Evolutionary conservation across 2,329 filamentous ascomycete species (phyloP).

Genomic region (Stachybotrys elegans): DNA sequence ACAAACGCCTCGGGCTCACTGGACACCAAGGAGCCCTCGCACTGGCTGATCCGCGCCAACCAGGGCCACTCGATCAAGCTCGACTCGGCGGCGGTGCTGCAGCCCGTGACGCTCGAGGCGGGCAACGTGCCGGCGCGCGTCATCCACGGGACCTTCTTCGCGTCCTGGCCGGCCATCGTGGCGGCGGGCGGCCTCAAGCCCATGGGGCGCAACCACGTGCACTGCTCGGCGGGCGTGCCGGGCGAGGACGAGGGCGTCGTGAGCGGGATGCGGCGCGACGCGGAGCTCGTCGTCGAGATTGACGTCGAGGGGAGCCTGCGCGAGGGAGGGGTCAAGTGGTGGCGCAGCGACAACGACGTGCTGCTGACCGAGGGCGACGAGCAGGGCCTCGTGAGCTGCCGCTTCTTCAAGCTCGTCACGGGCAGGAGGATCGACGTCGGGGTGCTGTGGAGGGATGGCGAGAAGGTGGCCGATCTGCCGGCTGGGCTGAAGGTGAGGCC

Average conservation of each 20-base stretch:
- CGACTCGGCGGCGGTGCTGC: slow-evolving; percentile 66
- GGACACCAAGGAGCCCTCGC: slow-evolving; percentile 43
- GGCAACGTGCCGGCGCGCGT: slow-evolving; percentile 60
- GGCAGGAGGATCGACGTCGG: slow-evolving; percentile 55
- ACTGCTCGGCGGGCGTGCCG: slow-evolving; percentile 76
- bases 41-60: slow-evolving; percentile 89
- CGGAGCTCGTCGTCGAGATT: slow-evolving; percentile 73
- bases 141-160: slow-evolving; percentile 86
- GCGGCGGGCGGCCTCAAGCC: slow-evolving; percentile 69
- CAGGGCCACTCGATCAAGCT: slow-evolving; percentile 85
- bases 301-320: slow-evolving; percentile 63
- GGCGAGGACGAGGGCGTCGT: slow-evolving; percentile 52
- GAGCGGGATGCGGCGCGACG: slow-evolving; percentile 74
- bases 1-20: slow-evolving; percentile 16
- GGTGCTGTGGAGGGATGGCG: slow-evolving; percentile 66
- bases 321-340: slow-evolving; percentile 63
- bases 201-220: slow-evolving; percentile 85
- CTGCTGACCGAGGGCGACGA: slow-evolving; percentile 58
- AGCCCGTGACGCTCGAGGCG: slow-evolving; percentile 55
- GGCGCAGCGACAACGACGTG: slow-evolving; percentile 73
- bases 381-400: slow-evolving; percentile 57
- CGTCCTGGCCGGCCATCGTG: slow-evolving; percentile 71
- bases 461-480: slow-evolving; percentile 63
- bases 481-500: slow-evolving; percentile 44
- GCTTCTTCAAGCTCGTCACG: slow-evolving; percentile 68